Conservation (phyloP, 768 basidiomycete species). For the Boletus rubroflammeus region DNA sequence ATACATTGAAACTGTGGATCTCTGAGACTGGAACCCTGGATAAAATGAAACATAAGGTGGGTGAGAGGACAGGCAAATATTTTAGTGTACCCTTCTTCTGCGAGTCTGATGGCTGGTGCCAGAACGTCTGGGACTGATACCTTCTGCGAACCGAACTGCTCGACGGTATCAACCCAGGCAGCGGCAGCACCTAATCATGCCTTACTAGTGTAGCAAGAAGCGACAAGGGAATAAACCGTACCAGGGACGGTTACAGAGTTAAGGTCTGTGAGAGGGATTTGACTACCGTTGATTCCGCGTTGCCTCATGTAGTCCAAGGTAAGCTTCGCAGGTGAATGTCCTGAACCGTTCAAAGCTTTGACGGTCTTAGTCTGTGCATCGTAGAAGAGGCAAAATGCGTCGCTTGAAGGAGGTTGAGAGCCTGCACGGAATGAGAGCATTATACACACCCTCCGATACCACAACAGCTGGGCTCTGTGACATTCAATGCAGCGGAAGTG, state of each 20-base stretch:
- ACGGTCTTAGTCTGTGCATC: constrained; percentile 79
- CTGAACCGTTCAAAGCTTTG: constrained; percentile 90
- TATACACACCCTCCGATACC: constrained; percentile 82
- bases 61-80: not conserved
- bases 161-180: constrained; percentile 90
- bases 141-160: constrained; percentile 72
- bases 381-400: constrained; percentile 92
- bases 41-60: not conserved
- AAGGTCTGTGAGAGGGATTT: constrained; percentile 76
- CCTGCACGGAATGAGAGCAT: not conserved
- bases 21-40: constrained; percentile 84
- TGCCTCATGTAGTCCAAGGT: constrained; percentile 67
- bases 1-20: constrained; percentile 58
- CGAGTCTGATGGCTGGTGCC: constrained; percentile 85
- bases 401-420: constrained; percentile 41
- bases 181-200: constrained; percentile 73
- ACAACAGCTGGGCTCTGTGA: constrained; percentile 83
- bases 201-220: constrained; percentile 7
- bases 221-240: constrained; percentile 13
- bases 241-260: constrained; percentile 93
- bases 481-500: constrained; percentile 85
- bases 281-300: constrained; percentile 61
- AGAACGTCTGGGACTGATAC: constrained; percentile 67
- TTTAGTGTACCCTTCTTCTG: constrained; percentile 77
- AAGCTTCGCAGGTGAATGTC: constrained; percentile 77